Evolutionary conservation across 2,329 filamentous ascomycete species (phyloP).

Genomic region (Blastomyces parvus): DNA sequence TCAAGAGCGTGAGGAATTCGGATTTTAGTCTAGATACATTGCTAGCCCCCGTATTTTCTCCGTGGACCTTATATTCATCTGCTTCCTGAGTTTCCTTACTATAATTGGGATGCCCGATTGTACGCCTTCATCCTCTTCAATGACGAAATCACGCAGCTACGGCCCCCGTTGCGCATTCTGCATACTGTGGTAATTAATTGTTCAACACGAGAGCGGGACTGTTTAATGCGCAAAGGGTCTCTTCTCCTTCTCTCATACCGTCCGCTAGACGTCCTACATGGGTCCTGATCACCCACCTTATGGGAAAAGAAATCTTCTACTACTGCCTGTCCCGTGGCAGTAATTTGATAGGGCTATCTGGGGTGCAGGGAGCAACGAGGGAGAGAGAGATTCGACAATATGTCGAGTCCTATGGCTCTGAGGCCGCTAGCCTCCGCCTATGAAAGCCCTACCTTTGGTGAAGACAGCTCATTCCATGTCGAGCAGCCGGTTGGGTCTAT

Average conservation of each 20-base stretch:
- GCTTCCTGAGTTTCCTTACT: not conserved
- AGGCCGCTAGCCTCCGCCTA: constrained; percentile 49
- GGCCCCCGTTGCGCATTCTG: not conserved
- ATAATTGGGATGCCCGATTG: not conserved
- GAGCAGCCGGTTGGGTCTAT: constrained; percentile 74
- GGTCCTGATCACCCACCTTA: not conserved
- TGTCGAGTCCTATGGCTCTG: constrained; percentile 18
- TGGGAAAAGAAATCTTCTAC: not conserved
- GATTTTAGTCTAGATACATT: not conserved
- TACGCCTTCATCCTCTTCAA: not conserved
- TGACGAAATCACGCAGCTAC: not conserved
- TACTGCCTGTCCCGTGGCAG: constrained; percentile 3
- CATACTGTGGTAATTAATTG: not conserved
- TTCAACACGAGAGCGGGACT: too few species aligned
- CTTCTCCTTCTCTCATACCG: not conserved
- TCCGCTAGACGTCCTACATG: not conserved
- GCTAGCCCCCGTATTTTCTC: not conserved
- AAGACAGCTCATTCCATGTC: constrained; percentile 74
- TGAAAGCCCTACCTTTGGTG: constrained; percentile 79
- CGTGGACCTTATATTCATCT: not conserved
- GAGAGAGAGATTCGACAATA: constrained; percentile 5
- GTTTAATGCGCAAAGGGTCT: not conserved
- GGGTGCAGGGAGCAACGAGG: not conserved
- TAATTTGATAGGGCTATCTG: not conserved
- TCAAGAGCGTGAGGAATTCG: not conserved